These are phyloP conservation scores for Cercospora zeina DNA, from an alignment of 2,329 filamentous ascomycete genomes.

Conservation along the genomic window DNA sequence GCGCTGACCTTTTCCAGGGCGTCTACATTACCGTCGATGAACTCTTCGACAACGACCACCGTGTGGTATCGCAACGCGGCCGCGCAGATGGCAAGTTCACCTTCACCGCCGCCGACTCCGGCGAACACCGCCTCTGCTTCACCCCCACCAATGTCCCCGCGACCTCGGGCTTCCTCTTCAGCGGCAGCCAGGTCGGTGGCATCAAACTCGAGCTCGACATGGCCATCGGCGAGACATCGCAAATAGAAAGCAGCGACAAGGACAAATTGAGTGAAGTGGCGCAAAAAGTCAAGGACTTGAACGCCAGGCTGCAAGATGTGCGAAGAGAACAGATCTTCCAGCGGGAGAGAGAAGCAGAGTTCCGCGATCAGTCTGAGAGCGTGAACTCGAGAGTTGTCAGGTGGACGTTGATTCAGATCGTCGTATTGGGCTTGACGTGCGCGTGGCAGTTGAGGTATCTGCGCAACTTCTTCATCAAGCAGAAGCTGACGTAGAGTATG, in stretches of 20 bases:
- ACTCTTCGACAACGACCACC: constrained; percentile 96
- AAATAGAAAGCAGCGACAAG: constrained; percentile 93
- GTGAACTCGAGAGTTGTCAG: constrained; percentile 90
- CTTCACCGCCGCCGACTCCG: constrained; percentile 91
- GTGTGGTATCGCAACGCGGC: constrained; percentile 85
- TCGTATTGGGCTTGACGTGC: constrained; percentile 81
- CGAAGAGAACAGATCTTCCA: constrained; percentile 95
- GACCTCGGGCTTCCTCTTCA: constrained; percentile 69
- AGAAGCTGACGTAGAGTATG: constrained; percentile 80
- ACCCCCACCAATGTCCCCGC: constrained; percentile 74
- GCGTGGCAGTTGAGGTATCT: constrained; percentile 97
- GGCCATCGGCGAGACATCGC: constrained; percentile 89
- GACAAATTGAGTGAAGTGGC: constrained; percentile 87
- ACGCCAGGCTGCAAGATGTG: constrained; percentile 82
- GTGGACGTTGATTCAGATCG: constrained; percentile 90
- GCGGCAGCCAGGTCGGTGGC: constrained; percentile 65
- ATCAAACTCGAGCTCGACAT: constrained; percentile 86
- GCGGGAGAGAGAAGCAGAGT: constrained; percentile 95
- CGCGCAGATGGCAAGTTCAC: constrained; percentile 79
- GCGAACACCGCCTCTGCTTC: constrained; percentile 95
- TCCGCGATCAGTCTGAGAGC: constrained; percentile 92
- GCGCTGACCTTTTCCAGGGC: constrained; percentile 45
- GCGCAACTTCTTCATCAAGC: constrained; percentile 98
- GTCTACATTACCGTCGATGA: constrained; percentile 96
- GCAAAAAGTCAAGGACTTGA: constrained; percentile 84